Base-by-base conservation (phyloP, 345 rosid genomes). In the Lumnitzera littorea region DNA sequence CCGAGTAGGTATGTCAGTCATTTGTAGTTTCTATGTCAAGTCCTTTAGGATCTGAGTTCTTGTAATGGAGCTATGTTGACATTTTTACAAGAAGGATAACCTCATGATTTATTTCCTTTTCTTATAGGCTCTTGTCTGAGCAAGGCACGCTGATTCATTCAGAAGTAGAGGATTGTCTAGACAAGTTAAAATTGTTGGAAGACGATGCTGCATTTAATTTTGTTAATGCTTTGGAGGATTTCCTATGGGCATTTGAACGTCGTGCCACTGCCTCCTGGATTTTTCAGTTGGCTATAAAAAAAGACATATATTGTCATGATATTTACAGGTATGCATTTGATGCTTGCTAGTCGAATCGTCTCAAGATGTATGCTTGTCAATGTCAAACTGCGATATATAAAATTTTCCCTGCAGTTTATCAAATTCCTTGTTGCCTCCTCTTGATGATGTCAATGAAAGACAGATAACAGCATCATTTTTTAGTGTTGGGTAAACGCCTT, bases 231-330 rank as follows among this genome's bases (percentile, higher is more conserved):
- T 74, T 92, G 70, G 85, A 71, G 72, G 88, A 92, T 80, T 76
- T 92, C 63, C 72, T 89, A 57, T 92, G 98, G 98, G 94, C 96
- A 51, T 92, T 89, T 79, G 96, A 87, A 61, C 88, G 73, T 63
- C 83, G 96, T 69, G 94, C 94, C 60, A 84, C 91, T 69, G 98
- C 98, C 31, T 87, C 91, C 47, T 87, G 94, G 96, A 82, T 89
- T 66, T 92, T 85, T 75, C 96, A 80, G 41, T 60, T 87, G 78
- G 96, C 96, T 63, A 65, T 89, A 67, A 87, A 87, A 79, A 84
- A 80, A 72, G 70, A 68, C 58, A 87, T 92, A 66, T 89, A 85
- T 76, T 77, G 65, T 55, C 85, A 67, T 58, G 75, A 84, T 69
- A 87, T 89, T 51, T 89, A 87, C 81, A 87, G 96, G 98, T 91